Conservation (phyloP, 2,329 filamentous ascomycete species). For the Pseudogymnoascus sp. region DNA sequence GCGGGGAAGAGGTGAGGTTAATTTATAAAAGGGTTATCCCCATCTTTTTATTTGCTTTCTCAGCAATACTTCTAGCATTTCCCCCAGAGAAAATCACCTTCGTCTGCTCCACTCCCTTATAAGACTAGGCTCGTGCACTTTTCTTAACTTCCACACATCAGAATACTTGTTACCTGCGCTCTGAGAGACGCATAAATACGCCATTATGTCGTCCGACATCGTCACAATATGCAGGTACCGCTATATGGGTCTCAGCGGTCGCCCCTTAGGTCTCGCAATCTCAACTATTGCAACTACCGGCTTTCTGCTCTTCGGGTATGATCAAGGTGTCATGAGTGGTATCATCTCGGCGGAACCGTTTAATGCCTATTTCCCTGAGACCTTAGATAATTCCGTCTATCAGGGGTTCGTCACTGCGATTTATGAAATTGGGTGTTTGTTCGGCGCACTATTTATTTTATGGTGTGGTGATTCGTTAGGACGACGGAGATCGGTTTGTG, state of each 20-base stretch:
- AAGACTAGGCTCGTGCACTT: too few relatives aligned
- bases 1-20: too few relatives aligned
- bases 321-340: conserved; percentile 79
- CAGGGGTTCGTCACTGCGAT: conserved; percentile 46
- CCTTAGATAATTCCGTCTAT: conserved; percentile 36
- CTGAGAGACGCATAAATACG: not conserved
- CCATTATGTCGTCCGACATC: not conserved
- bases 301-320: conserved; percentile 82
- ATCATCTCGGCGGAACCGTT: conserved; percentile 59
- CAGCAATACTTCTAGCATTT: too few relatives aligned
- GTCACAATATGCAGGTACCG: not conserved
- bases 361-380: conserved; percentile 72
- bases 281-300: conserved; percentile 64
- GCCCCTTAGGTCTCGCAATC: conserved; percentile 58
- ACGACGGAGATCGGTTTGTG: conserved; percentile 44
- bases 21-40: too few relatives aligned
- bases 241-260: conserved; percentile 53
- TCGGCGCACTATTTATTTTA: conserved; percentile 39
- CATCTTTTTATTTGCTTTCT: too few relatives aligned
- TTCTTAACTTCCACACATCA: too few relatives aligned
- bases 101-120: too few relatives aligned
- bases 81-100: too few relatives aligned
- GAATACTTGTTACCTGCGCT: not conserved
- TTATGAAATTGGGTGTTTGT: conserved; percentile 47
- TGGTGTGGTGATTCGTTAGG: conserved; percentile 47